Conservation (phyloP, 2,329 filamentous ascomycete species). For the Aspergillus felis region DNA sequence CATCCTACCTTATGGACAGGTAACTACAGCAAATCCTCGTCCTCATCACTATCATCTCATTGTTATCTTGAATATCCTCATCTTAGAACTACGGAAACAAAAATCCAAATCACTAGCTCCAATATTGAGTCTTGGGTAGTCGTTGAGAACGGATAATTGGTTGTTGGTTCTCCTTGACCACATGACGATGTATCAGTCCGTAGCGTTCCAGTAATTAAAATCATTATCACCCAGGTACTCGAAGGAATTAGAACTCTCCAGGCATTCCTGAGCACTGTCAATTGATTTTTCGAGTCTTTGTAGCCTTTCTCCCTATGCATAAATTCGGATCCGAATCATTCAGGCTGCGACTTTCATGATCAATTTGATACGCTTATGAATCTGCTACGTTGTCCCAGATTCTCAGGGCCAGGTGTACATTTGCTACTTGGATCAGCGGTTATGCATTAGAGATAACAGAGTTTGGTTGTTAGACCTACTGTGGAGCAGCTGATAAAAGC, state of each 20-base stretch:
- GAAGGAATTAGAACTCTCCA: conserved; percentile 25
- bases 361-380: not conserved
- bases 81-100: not conserved
- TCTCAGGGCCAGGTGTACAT: not conserved
- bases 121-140: not conserved
- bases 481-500: not conserved
- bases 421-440: no score
- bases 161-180: not conserved
- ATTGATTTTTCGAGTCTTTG: not conserved
- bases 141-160: not conserved
- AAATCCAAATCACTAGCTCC: not conserved
- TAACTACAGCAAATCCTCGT: not conserved
- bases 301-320: not conserved
- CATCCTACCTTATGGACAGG: not conserved
- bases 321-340: not conserved
- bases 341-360: not conserved
- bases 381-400: not conserved
- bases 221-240: conserved; percentile 13
- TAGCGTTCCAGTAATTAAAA: not conserved
- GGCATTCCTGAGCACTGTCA: conserved; percentile 20
- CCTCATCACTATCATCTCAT: not conserved
- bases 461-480: not conserved
- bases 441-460: not conserved
- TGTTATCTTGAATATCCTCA: not conserved
- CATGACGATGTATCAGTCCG: not conserved